Conservation (phyloP, 371 early-diverging fungal species). For the Lichtheimia hyalospora region DNA sequence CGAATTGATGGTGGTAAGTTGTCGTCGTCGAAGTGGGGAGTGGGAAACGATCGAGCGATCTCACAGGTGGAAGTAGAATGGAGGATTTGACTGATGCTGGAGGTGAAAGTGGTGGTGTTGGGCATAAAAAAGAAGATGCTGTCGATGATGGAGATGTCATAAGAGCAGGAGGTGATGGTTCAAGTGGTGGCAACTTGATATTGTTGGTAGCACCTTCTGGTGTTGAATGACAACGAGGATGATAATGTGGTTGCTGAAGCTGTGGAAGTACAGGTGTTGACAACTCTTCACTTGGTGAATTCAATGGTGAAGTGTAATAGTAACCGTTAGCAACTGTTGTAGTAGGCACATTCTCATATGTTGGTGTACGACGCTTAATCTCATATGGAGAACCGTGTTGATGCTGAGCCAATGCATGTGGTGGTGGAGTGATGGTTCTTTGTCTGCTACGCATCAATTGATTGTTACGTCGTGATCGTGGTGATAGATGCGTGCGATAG, state of each 20-base stretch:
- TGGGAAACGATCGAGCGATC: neutral
- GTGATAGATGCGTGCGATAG: constrained; percentile 72
- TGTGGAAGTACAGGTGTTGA: constrained; percentile 8
- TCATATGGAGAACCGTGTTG: neutral
- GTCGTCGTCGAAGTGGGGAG: too few relatives aligned
- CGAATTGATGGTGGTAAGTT: neutral
- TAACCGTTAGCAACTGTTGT: constrained; percentile 1
- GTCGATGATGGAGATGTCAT: constrained; percentile 4
- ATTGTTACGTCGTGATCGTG: constrained; percentile 52
- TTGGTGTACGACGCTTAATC: neutral
- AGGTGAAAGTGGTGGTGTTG: constrained; percentile 13
- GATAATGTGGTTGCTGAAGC: neutral
- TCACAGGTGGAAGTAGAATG: constrained; percentile 9
- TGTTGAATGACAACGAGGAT: constrained; percentile 5
- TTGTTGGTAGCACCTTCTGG: neutral
- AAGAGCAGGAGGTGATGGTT: constrained; percentile 10
- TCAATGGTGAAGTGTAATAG: constrained; percentile 2
- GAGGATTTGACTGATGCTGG: neutral
- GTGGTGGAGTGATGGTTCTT: constrained; percentile 11
- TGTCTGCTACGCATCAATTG: constrained; percentile 1
- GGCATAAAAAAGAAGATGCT: constrained; percentile 12
- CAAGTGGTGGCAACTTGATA: constrained; percentile 17
- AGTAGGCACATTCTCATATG: constrained; percentile 1
- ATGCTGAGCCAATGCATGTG: neutral
- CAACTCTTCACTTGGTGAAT: constrained; percentile 2